Conservation (phyloP, 306 rosid genomes). For the Oxytropis ochrocephala region DNA sequence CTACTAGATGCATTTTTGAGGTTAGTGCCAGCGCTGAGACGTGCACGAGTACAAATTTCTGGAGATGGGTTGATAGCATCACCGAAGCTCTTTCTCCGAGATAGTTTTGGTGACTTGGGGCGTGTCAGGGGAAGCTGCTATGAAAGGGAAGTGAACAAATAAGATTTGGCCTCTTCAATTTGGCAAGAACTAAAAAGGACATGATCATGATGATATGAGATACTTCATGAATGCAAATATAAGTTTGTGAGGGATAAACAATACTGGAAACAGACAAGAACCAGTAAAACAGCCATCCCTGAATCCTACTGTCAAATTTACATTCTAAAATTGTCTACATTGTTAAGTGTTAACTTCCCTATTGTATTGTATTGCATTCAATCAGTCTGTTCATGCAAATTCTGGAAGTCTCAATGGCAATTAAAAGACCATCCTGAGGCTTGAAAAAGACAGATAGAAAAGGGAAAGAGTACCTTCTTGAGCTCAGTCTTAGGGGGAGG, state of each 20-base stretch:
- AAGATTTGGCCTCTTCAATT: neutral
- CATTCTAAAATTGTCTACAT: neutral
- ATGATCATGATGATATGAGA: neutral
- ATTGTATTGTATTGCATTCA: neutral
- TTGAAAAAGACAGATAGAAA: neutral
- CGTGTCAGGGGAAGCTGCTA: slow-evolving; percentile 82
- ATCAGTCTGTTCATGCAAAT: neutral
- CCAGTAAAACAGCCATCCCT: neutral
- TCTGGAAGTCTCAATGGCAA: neutral
- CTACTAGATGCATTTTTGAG: slow-evolving; percentile 16
- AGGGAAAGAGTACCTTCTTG: slow-evolving; percentile 62
- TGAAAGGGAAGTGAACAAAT: slow-evolving; percentile 9
- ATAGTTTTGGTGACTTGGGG: slow-evolving; percentile 82
- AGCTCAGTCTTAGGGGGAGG: slow-evolving; percentile 82
- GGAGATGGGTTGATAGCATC: slow-evolving; percentile 37
- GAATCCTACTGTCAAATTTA: neutral
- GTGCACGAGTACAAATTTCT: slow-evolving; percentile 38
- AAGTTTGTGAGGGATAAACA: neutral
- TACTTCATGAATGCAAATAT: neutral
- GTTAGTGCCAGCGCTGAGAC: slow-evolving; percentile 49
- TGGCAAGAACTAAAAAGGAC: neutral
- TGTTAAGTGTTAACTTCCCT: neutral
- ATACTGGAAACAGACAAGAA: neutral
- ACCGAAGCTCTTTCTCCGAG: slow-evolving; percentile 83
- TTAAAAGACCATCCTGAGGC: slow-evolving; percentile 1